Evolutionary conservation across 768 basidiomycete species (phyloP), one percentile per base, ranked within the genome.

Genomic region (Phlebiopsis gigantea): DNA sequence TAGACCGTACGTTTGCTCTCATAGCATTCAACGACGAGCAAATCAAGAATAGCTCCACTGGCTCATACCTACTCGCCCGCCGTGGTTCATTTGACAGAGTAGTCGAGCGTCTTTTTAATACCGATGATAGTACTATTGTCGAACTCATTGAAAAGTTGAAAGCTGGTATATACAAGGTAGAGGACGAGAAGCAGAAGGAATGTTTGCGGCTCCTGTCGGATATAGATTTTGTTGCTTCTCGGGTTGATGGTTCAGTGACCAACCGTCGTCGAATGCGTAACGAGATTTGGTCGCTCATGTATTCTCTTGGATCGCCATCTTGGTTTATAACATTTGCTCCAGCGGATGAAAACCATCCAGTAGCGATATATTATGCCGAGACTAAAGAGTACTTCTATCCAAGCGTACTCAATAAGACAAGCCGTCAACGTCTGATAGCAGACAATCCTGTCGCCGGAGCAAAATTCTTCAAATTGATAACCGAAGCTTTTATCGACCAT

Each of bases 311-410:
- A 22, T 66, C 72, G 2, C 70, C 72, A 2, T 54, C 59, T 0
- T 75, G 72, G 73, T 76, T 69, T 53, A 69, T 75, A 1, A 75
- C 73, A 2, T 65, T 73, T 46, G 66, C 72, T 3, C 73, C 73
- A 14, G 67, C 70, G 8, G 73, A 74, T 61, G 61, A 59, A 2
- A 56, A 57, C 3, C 68, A 73, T 61, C 73, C 73, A 4, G 55
- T 76, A 5, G 70, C 65, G 39, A 31, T 75, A 15, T 75, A 75
- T 28, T 72, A 57, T 63, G 72, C 71, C 19, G 70, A 61, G 22
- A 42, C 26, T 0, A 57, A 71, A 1, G 47, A 63, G 24, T 58
- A 17, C 29, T 31, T 54, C 14, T 51, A 25, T 54, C n/a, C 49
- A 9, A 5, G 2, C 43, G 14, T 39, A 28, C n/a, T 41, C 8